phyloP scores from a whole-genome alignment of 768 basidiomycete species.

The Mycena albidolilacea region DNA sequence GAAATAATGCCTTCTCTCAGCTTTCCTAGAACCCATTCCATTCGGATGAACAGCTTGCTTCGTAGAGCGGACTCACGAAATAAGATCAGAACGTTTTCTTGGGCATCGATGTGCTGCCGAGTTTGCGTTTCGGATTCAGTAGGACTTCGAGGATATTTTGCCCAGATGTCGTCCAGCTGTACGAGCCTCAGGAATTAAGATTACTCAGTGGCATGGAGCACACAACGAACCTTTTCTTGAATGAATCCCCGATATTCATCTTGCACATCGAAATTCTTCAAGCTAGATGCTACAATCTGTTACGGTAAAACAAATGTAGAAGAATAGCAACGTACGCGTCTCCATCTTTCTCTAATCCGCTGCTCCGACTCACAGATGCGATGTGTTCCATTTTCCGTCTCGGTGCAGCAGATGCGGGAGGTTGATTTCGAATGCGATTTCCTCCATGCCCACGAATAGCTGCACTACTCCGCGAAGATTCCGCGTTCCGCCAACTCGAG shows the following conservation, averaged over 20 bases:
- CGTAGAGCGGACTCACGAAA: constrained; percentile 67
- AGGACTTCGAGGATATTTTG: constrained; percentile 48
- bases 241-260: constrained; percentile 79
- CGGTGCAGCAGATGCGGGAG: constrained; percentile 6
- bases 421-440: background rate
- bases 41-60: background rate
- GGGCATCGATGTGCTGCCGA: constrained; percentile 64
- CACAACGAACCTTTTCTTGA: constrained; percentile 68
- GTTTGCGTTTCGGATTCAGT: constrained; percentile 51
- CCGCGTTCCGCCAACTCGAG: constrained; percentile 15
- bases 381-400: constrained; percentile 72
- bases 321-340: constrained; percentile 71
- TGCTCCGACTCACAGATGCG: constrained; percentile 82
- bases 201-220: background rate
- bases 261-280: constrained; percentile 73
- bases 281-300: constrained; percentile 60
- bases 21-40: constrained; percentile 66
- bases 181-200: background rate
- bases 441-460: background rate
- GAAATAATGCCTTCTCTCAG: constrained; percentile 81
- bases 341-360: constrained; percentile 81
- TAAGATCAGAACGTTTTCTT: constrained; percentile 81
- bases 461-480: background rate
- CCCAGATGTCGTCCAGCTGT: constrained; percentile 68
- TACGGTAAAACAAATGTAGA: constrained; percentile 34